Evolutionary conservation across 2,329 filamentous ascomycete species (phyloP).

Genomic region (Proliferodiscus dingleyae): DNA sequence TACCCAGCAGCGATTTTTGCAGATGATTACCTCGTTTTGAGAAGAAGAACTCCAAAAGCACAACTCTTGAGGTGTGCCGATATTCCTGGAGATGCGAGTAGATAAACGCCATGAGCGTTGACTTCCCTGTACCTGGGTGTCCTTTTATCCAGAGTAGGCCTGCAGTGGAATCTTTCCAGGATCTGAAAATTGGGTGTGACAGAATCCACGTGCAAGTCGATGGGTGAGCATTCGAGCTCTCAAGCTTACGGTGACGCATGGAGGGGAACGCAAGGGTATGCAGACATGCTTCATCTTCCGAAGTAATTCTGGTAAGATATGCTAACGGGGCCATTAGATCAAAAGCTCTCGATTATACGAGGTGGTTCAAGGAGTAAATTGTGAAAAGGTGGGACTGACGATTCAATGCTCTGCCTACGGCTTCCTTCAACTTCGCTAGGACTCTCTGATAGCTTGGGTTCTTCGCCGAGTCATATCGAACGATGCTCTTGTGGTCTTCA

Average conservation of each 20-base stretch:
- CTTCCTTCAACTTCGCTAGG: conserved; percentile 4
- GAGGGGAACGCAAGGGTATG: conserved; percentile 31
- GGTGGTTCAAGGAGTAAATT: background rate
- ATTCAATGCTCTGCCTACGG: background rate
- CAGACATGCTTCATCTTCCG: conserved; percentile 22
- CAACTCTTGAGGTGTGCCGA: background rate
- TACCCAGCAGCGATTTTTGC: conserved; percentile 41
- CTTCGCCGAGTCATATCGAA: background rate
- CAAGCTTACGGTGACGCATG: conserved; percentile 27
- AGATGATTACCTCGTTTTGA: conserved; percentile 31
- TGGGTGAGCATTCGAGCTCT: conserved; percentile 30
- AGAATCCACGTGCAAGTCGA: conserved; percentile 34
- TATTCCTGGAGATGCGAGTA: conserved; percentile 2
- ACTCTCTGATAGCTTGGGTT: conserved; percentile 6
- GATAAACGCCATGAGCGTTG: conserved; percentile 32
- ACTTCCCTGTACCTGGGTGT: conserved; percentile 37
- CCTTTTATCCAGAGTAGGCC: conserved; percentile 36
- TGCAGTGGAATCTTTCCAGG: conserved; percentile 19
- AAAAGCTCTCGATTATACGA: background rate
- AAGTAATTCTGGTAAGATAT: background rate
- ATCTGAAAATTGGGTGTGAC: conserved; percentile 21
- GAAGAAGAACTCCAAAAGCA: conserved; percentile 35
- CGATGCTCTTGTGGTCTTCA: conserved; percentile 11
- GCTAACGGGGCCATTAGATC: background rate
- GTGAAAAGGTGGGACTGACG: background rate